Base-by-base conservation (phyloP, 192 early-diverging fungal genomes). In the Backusella sp. region DNA sequence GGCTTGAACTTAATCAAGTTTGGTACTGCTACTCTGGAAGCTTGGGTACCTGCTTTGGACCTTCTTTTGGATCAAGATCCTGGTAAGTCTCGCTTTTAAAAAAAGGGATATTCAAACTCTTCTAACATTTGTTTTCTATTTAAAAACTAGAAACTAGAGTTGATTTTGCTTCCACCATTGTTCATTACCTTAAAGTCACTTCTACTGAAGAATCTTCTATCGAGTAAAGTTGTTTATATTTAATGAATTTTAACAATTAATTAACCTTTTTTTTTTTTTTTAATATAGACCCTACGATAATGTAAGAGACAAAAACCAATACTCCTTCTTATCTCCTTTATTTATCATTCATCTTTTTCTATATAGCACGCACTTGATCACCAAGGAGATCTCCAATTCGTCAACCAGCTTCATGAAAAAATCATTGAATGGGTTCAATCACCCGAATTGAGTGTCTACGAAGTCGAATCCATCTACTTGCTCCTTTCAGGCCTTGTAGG, bases 111-210 rank as follows among this genome's bases (percentile, higher is more conserved):
- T 15, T 34, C 11, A 19, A 30, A 30, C 17, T 8, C 14, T 14
- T 39, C 52, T 32, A 46, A 11, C 12, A 21, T 7, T 56, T 9
- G 2, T 56, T 21, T 21, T 8, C n/a, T 21, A 21, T 7, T 5
- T 9, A 21, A 56, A 9, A 56, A n/a, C 56, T 67, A 78, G 78
- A 69, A 32, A 79, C 73, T 8, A 65, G 87, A n/a, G 70, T 83
- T 5, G 70, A 70, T n/a, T 86, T 84, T 76, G 82, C 84, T 19
- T 42, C 83, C 15, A 78, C 78, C 0, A 44, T 88, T 14, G 39
- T 82, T 35, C 76, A 68, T 9, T 85, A 86, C 70, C 72, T 88
- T 49, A 72, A 79, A 4, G 72, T 75, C 7, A 76, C 41, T 21
- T 68, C 39, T 49, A 32, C 80, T 56, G 73, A 86, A n/a, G 76